These are phyloP conservation scores for Protomyces inundatus DNA, from an alignment of 1,139 yeast genomes.

Conservation along the genomic window DNA sequence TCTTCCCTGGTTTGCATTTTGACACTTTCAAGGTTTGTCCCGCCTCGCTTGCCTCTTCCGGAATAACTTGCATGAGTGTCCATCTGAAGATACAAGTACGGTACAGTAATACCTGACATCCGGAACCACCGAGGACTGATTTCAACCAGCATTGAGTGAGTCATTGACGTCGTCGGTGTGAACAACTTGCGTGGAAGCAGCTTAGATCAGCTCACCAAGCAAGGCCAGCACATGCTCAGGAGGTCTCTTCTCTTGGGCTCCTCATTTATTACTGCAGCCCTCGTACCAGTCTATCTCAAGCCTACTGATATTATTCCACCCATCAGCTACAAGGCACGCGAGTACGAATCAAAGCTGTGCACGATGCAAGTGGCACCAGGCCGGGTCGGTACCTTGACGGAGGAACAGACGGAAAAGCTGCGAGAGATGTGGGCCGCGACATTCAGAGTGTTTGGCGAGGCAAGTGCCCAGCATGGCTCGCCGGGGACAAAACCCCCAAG, in stretches of 20 bases:
- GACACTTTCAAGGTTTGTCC: too few relatives aligned
- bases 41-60: too few relatives aligned
- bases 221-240: not conserved
- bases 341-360: slow-evolving; percentile 11
- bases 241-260: not conserved
- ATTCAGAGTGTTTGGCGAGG: slow-evolving; percentile 56
- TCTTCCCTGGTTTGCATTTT: too few relatives aligned
- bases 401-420: slow-evolving; percentile 59
- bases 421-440: slow-evolving; percentile 73
- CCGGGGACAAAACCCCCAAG: slow-evolving; percentile 35
- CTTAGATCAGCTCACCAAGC: too few relatives aligned
- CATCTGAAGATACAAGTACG: too few relatives aligned
- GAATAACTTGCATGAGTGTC: too few relatives aligned
- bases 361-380: slow-evolving; percentile 40
- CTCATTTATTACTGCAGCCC: not conserved
- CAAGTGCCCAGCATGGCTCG: slow-evolving; percentile 32
- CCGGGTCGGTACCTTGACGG: slow-evolving; percentile 54
- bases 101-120: too few relatives aligned
- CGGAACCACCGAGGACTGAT: too few relatives aligned
- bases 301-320: slow-evolving; percentile 14
- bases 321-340: slow-evolving; percentile 9
- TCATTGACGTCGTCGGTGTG: too few relatives aligned
- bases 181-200: too few relatives aligned
- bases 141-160: too few relatives aligned
- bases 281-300: not conserved